Percentiles rank a stretch among this genome's conserved stretches.
Evolutionary conservation across 805 yeast genomes (phyloP).

Genomic region (Monosporozyma solicola): DNA sequence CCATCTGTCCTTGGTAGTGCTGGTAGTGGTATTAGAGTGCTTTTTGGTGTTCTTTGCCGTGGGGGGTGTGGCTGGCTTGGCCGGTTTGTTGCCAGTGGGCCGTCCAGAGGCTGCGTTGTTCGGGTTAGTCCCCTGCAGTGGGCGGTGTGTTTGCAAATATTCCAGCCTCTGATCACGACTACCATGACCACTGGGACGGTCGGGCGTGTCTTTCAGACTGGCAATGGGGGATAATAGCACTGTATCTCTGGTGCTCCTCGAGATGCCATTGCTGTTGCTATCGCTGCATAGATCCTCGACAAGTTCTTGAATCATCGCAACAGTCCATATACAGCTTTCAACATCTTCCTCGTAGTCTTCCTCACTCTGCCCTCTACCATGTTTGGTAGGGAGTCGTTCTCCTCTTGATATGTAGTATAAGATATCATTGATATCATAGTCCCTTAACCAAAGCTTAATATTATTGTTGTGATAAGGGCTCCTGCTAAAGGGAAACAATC

Average conservation of each 20-base stretch:
- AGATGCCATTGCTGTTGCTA: background rate
- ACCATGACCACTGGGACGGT: background rate
- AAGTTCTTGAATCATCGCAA: background rate
- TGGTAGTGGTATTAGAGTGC: background rate
- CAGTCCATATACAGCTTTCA: background rate
- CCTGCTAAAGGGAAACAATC: background rate
- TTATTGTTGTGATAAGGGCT: background rate
- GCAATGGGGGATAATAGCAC: background rate
- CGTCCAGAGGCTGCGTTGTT: background rate
- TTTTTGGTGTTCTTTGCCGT: background rate
- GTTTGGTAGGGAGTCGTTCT: background rate
- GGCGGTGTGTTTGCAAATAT: background rate
- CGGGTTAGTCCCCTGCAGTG: background rate
- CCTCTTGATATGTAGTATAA: background rate
- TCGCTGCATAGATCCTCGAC: background rate
- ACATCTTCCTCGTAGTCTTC: background rate
- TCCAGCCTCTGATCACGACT: background rate
- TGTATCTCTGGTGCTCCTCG: background rate
- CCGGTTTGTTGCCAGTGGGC: background rate
- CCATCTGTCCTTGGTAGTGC: conserved; percentile 1
- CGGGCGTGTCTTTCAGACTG: background rate
- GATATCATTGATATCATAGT: background rate
- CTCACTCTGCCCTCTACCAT: background rate
- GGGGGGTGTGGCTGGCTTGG: background rate
- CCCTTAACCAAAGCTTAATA: background rate